Evolutionary conservation across 371 early-diverging fungal genomes (phyloP).

Genomic region (Conidiobolus incongruus): DNA sequence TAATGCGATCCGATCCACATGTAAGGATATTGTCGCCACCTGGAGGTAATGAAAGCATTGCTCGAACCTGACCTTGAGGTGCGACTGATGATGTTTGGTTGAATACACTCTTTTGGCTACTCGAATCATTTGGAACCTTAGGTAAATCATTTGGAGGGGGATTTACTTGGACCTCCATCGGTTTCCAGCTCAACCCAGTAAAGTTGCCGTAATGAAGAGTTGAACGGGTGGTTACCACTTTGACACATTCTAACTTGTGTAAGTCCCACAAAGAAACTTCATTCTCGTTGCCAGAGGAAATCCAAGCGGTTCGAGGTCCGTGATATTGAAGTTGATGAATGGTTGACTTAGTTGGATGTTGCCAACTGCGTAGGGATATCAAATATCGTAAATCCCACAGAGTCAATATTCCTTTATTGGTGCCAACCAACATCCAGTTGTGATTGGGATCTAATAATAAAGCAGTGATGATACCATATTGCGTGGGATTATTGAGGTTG

Average conservation of each 20-base stretch:
- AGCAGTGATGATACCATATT: conserved; percentile 35
- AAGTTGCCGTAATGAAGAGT: conserved; percentile 11
- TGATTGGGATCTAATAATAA: conserved; percentile 37
- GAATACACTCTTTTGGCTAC: background rate
- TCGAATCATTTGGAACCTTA: background rate
- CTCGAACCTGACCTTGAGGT: background rate
- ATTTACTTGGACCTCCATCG: conserved; percentile 18
- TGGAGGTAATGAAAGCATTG: conserved; percentile 9
- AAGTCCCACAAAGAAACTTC: conserved; percentile 77
- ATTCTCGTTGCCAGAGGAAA: conserved; percentile 41
- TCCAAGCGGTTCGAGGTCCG: conserved; percentile 13
- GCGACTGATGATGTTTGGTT: background rate
- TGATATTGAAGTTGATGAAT: conserved; percentile 24
- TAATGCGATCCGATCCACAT: conserved; percentile 58
- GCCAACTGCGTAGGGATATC: conserved; percentile 49
- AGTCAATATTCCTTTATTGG: conserved; percentile 53
- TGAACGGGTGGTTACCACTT: conserved; percentile 33
- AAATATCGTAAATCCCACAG: conserved; percentile 73
- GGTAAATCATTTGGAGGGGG: conserved; percentile 18
- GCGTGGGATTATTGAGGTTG: conserved; percentile 28
- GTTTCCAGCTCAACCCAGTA: conserved; percentile 20
- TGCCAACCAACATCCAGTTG: conserved; percentile 56
- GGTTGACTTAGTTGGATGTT: conserved; percentile 44
- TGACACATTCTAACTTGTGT: conserved; percentile 35
- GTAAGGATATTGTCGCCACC: conserved; percentile 45